Conservation (phyloP, 176 grass and related monocot genomes). For the Cenchrus purpureus region DNA sequence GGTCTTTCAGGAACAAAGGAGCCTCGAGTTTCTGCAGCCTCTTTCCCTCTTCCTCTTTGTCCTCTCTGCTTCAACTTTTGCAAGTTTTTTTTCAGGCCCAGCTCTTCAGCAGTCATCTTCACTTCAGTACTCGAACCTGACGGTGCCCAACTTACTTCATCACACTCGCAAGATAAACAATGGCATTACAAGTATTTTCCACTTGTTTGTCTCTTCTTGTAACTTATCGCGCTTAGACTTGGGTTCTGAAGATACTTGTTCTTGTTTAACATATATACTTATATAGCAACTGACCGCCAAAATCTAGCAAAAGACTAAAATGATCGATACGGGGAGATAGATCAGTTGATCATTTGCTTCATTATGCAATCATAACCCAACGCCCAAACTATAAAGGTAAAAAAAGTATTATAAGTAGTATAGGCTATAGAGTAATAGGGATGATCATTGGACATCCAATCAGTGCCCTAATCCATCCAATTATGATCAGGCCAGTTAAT, state of each 20-base stretch:
- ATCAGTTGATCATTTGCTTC: conserved; percentile 9
- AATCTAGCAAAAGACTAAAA: conserved; percentile 17
- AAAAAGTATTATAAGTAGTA: not conserved
- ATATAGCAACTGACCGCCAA: conserved; percentile 2
- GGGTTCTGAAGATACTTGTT: not conserved
- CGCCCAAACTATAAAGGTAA: conserved; percentile 19
- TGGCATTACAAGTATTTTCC: not conserved
- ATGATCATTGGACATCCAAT: conserved; percentile 32
- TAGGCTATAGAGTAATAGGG: not conserved
- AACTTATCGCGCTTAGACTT: not conserved
- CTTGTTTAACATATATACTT: not conserved
- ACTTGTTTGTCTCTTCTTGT: not conserved
- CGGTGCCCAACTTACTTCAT: not conserved
- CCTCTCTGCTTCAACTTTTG: not conserved
- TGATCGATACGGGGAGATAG: not conserved
- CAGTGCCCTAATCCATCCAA: conserved; percentile 24
- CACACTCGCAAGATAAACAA: not conserved
- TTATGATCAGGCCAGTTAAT: conserved; percentile 13
- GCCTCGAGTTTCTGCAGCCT: not conserved
- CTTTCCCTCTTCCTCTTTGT: not conserved
- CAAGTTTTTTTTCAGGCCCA: not conserved
- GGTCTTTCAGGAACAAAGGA: conserved; percentile 8
- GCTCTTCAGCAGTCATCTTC: not conserved
- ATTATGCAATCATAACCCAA: conserved; percentile 35
- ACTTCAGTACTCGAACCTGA: not conserved